Evolutionary conservation across 768 basidiomycete genomes (phyloP), one percentile per base, ranked within the genome.

Genomic region (Mrakia blollopis): DNA sequence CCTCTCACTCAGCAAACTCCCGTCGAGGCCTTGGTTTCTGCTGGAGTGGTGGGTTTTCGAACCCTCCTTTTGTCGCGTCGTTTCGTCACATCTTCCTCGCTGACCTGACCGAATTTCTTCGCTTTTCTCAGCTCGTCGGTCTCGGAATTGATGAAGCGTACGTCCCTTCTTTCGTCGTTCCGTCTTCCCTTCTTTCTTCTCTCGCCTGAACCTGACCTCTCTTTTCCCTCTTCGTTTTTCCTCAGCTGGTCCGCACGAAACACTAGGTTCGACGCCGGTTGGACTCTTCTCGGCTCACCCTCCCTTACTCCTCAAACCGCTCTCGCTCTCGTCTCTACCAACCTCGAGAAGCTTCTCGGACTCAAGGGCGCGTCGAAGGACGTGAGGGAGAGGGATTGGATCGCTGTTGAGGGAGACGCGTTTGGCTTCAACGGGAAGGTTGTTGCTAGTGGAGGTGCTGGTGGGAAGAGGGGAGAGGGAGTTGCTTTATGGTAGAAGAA

Each of bases 241-340:
- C 61, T 62, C 61, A 50, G 50, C 13, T 76, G 75, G 75, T 32
- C 52, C 8, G 75, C 75, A 4, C 88, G 91, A 35, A 93, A 91
- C 81, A 86, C 91, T 10, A 88, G 91, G 21, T 91, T 94, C 80
- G 93, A 96, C 79, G 84, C 89, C 41, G 91, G 88, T 61, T 95
- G 94, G 93, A 91, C 90, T 78, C 80, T 88, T 85, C 28, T 72
- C n/a, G 37, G 30, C 21, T 74, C 77, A 14, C 60, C 30, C 37
- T 69, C 73, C 41, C 77, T 78, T 11, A 57, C 73, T 14, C 44
- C 30, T 13, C n/a, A 52, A 52, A 35, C n/a, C 0, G 89, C 90
- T 0, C 81, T 89, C 54, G 87, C 86, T 8, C 83, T 89, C 4
- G 88, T 85, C 13, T 87, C 87, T 52, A 84, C 85, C 39, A 89